Evolutionary conservation across 2,329 filamentous ascomycete species (phyloP).

Genomic region (Talaromyces sp.): DNA sequence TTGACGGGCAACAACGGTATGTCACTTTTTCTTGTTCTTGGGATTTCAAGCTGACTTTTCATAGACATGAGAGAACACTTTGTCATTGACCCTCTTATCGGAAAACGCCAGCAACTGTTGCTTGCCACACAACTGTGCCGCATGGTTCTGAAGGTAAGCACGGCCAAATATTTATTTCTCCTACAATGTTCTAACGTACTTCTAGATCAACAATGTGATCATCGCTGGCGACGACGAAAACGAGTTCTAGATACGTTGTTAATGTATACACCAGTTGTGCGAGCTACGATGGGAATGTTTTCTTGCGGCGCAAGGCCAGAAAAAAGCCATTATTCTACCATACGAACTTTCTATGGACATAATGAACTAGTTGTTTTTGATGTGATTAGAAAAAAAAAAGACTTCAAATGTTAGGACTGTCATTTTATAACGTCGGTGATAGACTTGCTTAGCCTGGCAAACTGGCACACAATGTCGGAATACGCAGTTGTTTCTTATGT

Average conservation of each 20-base stretch:
- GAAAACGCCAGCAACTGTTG: slow-evolving; percentile 94
- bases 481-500: background rate
- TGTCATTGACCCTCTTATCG: slow-evolving; percentile 96
- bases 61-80: slow-evolving; percentile 96
- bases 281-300: background rate
- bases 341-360: slow-evolving; percentile 3
- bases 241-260: slow-evolving; percentile 61
- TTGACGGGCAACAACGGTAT: slow-evolving; percentile 78
- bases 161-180: background rate
- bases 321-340: slow-evolving; percentile 3
- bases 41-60: slow-evolving; percentile 9
- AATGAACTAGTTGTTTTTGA: background rate
- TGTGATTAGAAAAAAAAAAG: background rate
- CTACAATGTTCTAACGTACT: too few species aligned
- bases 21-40: slow-evolving; percentile 19
- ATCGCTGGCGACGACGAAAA: slow-evolving; percentile 81
- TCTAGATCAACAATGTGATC: slow-evolving; percentile 82
- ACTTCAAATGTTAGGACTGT: background rate
- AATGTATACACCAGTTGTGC: slow-evolving; percentile 5
- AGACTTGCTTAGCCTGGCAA: background rate
- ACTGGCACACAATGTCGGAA: background rate
- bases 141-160: slow-evolving; percentile 86
- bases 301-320: slow-evolving; percentile 1
- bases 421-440: background rate
- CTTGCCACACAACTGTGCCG: slow-evolving; percentile 95